These are phyloP conservation scores for Neohortaea acidophila DNA, from an alignment of 495 filamentous ascomycete genomes.

Conservation along the genomic window DNA sequence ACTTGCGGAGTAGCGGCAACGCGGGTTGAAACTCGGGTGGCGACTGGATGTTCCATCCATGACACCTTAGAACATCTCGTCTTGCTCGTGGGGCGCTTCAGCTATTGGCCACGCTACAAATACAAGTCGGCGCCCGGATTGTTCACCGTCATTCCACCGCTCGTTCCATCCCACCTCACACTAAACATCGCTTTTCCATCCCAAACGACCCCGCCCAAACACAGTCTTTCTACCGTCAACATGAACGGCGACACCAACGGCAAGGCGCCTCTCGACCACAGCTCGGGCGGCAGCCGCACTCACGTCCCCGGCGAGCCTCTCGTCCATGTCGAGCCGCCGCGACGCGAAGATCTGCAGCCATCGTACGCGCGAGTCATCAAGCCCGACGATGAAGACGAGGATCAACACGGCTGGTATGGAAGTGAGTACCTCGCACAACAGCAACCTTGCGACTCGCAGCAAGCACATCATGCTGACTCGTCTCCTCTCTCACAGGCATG, in stretches of 20 bases:
- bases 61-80: too few species aligned
- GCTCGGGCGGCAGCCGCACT: neutral
- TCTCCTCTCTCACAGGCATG: constrained; percentile 70
- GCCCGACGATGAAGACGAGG: constrained; percentile 48
- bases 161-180: neutral
- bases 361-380: constrained; percentile 67
- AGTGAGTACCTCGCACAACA: constrained; percentile 12
- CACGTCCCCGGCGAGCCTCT: constrained; percentile 22
- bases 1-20: too few species aligned
- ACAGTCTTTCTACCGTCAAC: too few species aligned
- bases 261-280: constrained; percentile 4
- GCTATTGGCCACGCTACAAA: too few species aligned
- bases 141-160: constrained; percentile 4
- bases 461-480: neutral
- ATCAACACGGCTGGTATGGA: constrained; percentile 79
- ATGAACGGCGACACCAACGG: constrained; percentile 3
- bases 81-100: too few species aligned
- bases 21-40: too few species aligned
- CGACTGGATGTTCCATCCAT: too few species aligned
- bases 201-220: too few species aligned
- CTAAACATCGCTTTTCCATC: too few species aligned
- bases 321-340: constrained; percentile 70
- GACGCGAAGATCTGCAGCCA: constrained; percentile 70
- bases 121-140: too few species aligned
- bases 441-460: too few species aligned